These are phyloP conservation scores for Barnettozyma californica DNA, from an alignment of 805 yeast genomes.

Conservation along the genomic window DNA sequence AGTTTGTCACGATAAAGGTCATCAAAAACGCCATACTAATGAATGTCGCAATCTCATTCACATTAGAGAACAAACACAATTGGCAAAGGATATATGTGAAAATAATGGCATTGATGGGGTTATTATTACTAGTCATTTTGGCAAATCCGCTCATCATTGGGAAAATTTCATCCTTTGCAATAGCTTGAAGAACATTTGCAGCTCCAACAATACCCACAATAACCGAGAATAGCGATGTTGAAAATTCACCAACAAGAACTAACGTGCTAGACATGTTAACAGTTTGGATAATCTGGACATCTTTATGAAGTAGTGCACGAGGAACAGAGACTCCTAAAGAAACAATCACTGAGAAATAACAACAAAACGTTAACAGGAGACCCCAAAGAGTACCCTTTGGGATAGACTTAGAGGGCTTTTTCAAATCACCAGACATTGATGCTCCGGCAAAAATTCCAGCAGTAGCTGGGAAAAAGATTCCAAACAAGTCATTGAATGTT, in stretches of 20 bases:
- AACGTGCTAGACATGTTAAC: constrained; percentile 63
- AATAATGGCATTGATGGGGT: constrained; percentile 61
- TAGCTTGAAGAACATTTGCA: constrained; percentile 85
- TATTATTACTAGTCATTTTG: constrained; percentile 42
- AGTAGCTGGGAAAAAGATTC: constrained; percentile 95
- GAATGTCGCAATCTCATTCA: constrained; percentile 89
- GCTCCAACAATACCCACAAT: constrained; percentile 97
- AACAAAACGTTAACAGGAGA: constrained; percentile 63
- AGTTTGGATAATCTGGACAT: constrained; percentile 82
- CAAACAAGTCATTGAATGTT: constrained; percentile 81
- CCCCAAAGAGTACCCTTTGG: constrained; percentile 95
- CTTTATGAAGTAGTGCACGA: constrained; percentile 66
- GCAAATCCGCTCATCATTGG: constrained; percentile 69
- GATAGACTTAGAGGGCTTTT: constrained; percentile 80
- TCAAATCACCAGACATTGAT: constrained; percentile 93
- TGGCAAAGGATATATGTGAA: constrained; percentile 84
- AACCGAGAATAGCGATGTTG: constrained; percentile 88
- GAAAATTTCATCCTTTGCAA: constrained; percentile 81
- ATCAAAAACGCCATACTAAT: constrained; percentile 96
- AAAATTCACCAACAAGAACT: constrained; percentile 81
- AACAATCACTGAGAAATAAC: constrained; percentile 75
- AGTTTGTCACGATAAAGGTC: constrained; percentile 91
- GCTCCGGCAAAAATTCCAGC: constrained; percentile 99
- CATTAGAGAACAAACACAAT: constrained; percentile 78
- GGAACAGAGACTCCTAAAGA: constrained; percentile 80